Evolutionary conservation across 257 asterid genomes (phyloP).

Genomic region (Petrea volubilis): DNA sequence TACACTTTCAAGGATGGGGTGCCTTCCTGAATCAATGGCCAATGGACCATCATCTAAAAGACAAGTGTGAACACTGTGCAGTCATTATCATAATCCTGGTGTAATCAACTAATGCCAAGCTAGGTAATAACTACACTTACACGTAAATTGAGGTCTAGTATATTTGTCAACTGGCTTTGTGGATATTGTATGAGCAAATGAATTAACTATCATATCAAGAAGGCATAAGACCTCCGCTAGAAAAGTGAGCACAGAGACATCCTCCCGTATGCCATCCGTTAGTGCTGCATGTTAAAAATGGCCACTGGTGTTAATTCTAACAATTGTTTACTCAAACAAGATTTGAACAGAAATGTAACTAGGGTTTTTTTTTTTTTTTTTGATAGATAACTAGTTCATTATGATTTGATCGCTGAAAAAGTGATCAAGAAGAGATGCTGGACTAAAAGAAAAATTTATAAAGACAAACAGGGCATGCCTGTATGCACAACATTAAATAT

Average conservation of each 20-base stretch:
- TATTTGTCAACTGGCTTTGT: slow-evolving; percentile 91
- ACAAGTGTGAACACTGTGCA: slow-evolving; percentile 26
- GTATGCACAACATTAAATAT: neutral
- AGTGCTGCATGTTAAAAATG: slow-evolving; percentile 60
- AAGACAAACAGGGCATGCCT: slow-evolving; percentile 8
- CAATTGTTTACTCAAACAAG: slow-evolving; percentile 19
- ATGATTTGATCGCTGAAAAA: neutral
- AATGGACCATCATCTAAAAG: slow-evolving; percentile 86
- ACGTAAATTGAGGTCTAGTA: slow-evolving; percentile 82
- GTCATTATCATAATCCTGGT: slow-evolving; percentile 20
- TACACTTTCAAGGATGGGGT: slow-evolving; percentile 82
- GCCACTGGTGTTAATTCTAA: slow-evolving; percentile 7
- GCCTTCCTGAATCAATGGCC: slow-evolving; percentile 96
- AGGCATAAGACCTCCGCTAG: slow-evolving; percentile 96
- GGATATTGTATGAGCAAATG: slow-evolving; percentile 93
- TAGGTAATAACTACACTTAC: slow-evolving; percentile 43
- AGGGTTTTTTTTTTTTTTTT: no score
- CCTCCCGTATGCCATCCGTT: slow-evolving; percentile 78
- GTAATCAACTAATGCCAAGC: slow-evolving; percentile 12
- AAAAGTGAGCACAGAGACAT: slow-evolving; percentile 80
- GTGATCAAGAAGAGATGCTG: neutral
- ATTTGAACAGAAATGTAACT: slow-evolving; percentile 1
- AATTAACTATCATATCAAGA: slow-evolving; percentile 92
- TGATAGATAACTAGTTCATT: no score
- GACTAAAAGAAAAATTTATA: neutral